A percentile compares a stretch with the other conserved stretches of the same genome.
phyloP scores from a whole-genome alignment of 2,329 filamentous ascomycete species.

The Graphiopsis chlorocephala region DNA sequence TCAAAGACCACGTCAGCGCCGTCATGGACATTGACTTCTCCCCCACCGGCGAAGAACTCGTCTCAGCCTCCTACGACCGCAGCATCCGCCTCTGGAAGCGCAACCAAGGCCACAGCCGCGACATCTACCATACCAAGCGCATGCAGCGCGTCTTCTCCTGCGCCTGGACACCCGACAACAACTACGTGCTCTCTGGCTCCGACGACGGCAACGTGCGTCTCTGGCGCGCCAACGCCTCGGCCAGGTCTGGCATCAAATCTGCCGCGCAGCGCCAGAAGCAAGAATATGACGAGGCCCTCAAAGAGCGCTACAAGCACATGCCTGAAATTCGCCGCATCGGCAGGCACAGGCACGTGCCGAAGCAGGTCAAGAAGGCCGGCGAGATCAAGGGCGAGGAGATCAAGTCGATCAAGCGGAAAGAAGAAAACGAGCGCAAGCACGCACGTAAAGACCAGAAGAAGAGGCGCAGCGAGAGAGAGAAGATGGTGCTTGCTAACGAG shows the following conservation, averaged over 20 bases:
- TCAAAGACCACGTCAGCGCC: constrained; percentile 85
- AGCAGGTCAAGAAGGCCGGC: constrained; percentile 89
- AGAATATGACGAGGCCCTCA: constrained; percentile 85
- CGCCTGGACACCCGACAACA: constrained; percentile 82
- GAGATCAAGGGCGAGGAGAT: constrained; percentile 93
- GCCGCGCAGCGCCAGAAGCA: constrained; percentile 80
- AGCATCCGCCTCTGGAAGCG: constrained; percentile 84
- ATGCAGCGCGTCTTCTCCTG: constrained; percentile 93
- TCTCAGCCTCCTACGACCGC: constrained; percentile 84
- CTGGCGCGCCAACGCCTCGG: constrained; percentile 84
- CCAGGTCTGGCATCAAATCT: constrained; percentile 80
- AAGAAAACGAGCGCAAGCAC: constrained; percentile 94
- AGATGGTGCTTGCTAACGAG: constrained; percentile 76
- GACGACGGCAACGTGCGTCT: constrained; percentile 90
- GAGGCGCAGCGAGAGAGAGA: constrained; percentile 79
- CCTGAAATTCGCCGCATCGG: constrained; percentile 90
- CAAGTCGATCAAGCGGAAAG: constrained; percentile 78
- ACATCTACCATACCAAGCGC: constrained; percentile 95
- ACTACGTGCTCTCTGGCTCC: constrained; percentile 84
- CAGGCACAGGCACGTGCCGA: constrained; percentile 85
- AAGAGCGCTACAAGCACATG: constrained; percentile 88
- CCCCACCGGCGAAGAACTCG: constrained; percentile 89
- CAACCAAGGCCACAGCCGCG: constrained; percentile 76
- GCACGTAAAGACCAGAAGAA: constrained; percentile 76
- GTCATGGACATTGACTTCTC: constrained; percentile 97